These are phyloP conservation scores for Zygnema cylindricum DNA, from an alignment of 139 green algal species.

Conservation along the genomic window DNA sequence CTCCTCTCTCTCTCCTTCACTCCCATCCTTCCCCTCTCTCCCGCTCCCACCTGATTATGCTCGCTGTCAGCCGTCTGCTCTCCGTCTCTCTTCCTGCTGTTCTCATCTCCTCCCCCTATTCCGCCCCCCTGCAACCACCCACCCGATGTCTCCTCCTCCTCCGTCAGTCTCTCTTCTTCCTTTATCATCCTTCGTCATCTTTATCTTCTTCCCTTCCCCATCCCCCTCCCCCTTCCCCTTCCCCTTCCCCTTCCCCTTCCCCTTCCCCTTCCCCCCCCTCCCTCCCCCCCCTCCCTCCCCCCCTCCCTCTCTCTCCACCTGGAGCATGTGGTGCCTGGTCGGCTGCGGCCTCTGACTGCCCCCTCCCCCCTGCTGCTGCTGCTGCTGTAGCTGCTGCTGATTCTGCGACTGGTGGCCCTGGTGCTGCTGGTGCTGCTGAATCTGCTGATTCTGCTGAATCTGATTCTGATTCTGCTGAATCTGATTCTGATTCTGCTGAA, in stretches of 20 bases:
- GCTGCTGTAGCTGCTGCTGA: no score
- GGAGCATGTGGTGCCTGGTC: neutral
- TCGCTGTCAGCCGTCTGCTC: neutral
- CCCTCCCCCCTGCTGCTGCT: neutral
- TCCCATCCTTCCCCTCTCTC: no score
- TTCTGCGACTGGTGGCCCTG: no score
- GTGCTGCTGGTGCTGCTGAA: no score
- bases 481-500: no score
- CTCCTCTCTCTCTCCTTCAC: no score
- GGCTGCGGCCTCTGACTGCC: neutral
- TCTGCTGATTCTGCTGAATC: no score
- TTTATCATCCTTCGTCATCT: neutral
- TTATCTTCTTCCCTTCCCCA: no score
- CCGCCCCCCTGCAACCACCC: neutral
- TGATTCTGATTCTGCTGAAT: no score
- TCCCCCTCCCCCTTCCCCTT: slow-evolving; percentile 1
- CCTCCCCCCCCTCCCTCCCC: neutral
- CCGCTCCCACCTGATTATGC: neutral
- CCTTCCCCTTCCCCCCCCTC: neutral
- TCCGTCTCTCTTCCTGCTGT: neutral
- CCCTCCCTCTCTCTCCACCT: neutral
- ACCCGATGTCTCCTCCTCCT: no score
- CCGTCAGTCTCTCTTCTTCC: no score
- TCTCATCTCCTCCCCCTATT: neutral
- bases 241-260: neutral